Evolutionary conservation across 208 protist genomes (phyloP).

Genomic region (Acanthamoeba lenticulata): DNA sequence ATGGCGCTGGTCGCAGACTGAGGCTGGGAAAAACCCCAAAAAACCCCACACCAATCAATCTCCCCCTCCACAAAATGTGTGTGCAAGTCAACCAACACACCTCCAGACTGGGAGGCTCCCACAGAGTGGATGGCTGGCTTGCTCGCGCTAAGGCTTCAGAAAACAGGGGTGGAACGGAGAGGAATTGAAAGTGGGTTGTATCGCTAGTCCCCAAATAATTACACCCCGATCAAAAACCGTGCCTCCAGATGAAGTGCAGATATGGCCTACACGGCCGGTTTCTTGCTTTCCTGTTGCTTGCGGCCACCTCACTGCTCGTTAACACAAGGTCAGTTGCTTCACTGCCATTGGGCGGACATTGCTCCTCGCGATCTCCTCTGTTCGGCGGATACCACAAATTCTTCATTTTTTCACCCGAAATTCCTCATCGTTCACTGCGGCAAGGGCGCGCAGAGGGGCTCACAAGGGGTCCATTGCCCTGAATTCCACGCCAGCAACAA

Average conservation of each 20-base stretch:
- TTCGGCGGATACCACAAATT: neutral
- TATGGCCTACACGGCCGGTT: too few species aligned
- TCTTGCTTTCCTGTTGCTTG: too few species aligned
- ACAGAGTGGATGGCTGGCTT: too few species aligned
- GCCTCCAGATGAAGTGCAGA: too few species aligned
- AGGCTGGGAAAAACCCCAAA: too few species aligned
- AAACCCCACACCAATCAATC: too few species aligned
- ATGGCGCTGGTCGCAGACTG: neutral
- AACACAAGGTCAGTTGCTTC: too few species aligned
- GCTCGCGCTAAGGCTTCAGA: too few species aligned
- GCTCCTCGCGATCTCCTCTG: too few species aligned
- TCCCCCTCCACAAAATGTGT: too few species aligned
- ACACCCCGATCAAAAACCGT: neutral
- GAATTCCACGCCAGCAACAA: conserved; percentile 24
- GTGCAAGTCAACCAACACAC: neutral
- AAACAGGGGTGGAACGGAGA: too few species aligned
- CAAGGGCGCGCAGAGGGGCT: neutral
- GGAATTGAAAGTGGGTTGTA: neutral
- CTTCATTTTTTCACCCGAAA: neutral
- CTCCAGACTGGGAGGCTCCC: neutral
- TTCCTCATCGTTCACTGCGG: neutral
- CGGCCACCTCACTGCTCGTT: too few species aligned
- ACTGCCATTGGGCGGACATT: neutral
- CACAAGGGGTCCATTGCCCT: neutral
- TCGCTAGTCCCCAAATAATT: neutral